These are phyloP conservation scores for Posidonia australis DNA, from an alignment of 106 monocot genomes.

Conservation along the genomic window DNA sequence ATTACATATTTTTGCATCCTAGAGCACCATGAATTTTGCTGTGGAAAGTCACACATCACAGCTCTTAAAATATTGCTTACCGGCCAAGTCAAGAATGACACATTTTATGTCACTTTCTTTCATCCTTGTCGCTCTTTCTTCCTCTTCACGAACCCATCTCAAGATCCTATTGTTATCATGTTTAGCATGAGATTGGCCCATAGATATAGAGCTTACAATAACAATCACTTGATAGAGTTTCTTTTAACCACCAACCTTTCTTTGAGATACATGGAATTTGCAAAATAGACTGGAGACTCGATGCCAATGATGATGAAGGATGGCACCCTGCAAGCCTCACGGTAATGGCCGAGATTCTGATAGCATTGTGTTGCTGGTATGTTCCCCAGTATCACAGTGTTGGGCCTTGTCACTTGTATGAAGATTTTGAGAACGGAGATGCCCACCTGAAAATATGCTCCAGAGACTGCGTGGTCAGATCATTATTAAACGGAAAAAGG, in stretches of 20 bases:
- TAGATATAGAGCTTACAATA: too few relatives aligned
- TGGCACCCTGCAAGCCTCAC: slow-evolving; percentile 12
- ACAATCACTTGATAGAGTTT: not conserved
- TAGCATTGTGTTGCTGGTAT: slow-evolving; percentile 17
- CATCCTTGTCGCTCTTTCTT: slow-evolving; percentile 16
- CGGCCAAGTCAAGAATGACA: slow-evolving; percentile 19
- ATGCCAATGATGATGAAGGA: slow-evolving; percentile 17
- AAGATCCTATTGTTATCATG: slow-evolving; percentile 9
- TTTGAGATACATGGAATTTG: slow-evolving; percentile 17
- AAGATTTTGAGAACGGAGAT: slow-evolving; percentile 19
- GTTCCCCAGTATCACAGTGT: slow-evolving; percentile 15
- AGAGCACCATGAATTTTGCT: not conserved
- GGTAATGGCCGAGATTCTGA: slow-evolving; percentile 13
- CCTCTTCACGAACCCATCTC: slow-evolving; percentile 28
- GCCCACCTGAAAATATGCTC: slow-evolving; percentile 11
- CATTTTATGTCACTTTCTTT: slow-evolving; percentile 15
- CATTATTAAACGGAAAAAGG: too few relatives aligned
- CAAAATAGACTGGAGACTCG: slow-evolving; percentile 21
- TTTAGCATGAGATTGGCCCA: too few relatives aligned
- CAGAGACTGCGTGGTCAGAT: too few relatives aligned
- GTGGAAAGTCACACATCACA: too few relatives aligned
- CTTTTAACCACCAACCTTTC: slow-evolving; percentile 6
- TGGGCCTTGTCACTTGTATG: slow-evolving; percentile 14
- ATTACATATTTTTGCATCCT: not conserved
- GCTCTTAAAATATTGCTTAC: slow-evolving; percentile 3